phyloP scores from a whole-genome alignment of 1,284 basidiomycete species.

The Apiotrichum domesticum region DNA sequence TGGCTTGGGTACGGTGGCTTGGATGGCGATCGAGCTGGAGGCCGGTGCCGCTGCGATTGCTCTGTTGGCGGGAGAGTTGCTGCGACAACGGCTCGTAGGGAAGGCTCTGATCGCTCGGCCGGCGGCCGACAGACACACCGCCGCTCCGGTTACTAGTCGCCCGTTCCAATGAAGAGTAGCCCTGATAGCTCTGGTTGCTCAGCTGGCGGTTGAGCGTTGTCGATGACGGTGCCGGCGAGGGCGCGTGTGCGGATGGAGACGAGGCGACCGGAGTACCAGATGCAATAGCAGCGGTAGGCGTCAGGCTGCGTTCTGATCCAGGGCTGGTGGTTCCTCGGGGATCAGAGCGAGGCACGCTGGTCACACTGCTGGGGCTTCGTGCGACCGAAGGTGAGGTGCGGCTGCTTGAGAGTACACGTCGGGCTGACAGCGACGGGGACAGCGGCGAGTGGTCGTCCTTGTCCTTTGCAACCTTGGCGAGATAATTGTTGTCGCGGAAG shows the following conservation, averaged over 20 bases:
- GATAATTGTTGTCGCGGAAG: slow-evolving; percentile 37
- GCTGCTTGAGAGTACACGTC: too few relatives aligned
- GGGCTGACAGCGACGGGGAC: background rate
- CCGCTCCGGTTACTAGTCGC: background rate
- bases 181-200: background rate
- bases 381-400: too few relatives aligned
- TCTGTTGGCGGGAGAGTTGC: too few relatives aligned
- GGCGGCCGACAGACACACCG: background rate
- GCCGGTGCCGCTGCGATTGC: too few relatives aligned
- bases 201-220: background rate
- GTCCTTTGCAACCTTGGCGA: slow-evolving; percentile 28
- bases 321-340: background rate
- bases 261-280: background rate
- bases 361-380: too few relatives aligned
- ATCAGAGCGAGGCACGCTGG: background rate
- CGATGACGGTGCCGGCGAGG: too few relatives aligned
- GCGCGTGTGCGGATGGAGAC: background rate
- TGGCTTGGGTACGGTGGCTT: background rate
- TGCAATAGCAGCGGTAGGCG: background rate
- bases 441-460: slow-evolving; percentile 3
- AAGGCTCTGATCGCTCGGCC: background rate
- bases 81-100: background rate
- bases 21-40: background rate
- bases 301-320: slow-evolving; percentile 1
- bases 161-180: background rate